These are phyloP conservation scores for Blumeriella jaapii DNA, from an alignment of 2,329 filamentous ascomycete genomes.

Conservation along the genomic window DNA sequence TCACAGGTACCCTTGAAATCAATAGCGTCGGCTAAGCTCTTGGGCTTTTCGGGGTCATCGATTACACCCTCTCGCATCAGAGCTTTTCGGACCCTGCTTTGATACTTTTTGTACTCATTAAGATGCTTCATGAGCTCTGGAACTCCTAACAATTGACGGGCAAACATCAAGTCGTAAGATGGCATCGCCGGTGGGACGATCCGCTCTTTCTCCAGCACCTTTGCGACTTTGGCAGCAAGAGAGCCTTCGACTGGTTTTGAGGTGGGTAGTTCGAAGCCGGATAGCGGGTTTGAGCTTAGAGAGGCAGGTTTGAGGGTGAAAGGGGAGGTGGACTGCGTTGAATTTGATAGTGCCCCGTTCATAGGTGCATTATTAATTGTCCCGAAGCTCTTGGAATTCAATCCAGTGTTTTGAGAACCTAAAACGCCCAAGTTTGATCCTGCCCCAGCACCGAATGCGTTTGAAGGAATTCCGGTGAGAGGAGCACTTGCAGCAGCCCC, in stretches of 20 bases:
- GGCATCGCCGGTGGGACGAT: slow-evolving; percentile 46
- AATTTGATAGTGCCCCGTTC: background rate
- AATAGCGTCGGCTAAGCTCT: slow-evolving; percentile 50
- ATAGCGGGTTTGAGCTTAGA: too few relatives aligned
- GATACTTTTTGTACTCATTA: slow-evolving; percentile 44
- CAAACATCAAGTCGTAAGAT: slow-evolving; percentile 7
- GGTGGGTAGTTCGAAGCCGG: too few relatives aligned
- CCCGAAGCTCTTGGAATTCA: background rate
- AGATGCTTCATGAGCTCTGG: slow-evolving; percentile 43
- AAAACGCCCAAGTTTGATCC: background rate
- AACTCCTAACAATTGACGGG: slow-evolving; percentile 27
- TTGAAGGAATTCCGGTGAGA: background rate
- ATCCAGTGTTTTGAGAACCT: slow-evolving; percentile 1
- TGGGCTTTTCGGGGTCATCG: slow-evolving; percentile 53
- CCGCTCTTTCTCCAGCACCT: slow-evolving; percentile 5
- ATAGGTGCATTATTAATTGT: background rate
- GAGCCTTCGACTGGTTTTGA: slow-evolving; percentile 3
- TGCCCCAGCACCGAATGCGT: background rate
- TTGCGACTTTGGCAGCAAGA: slow-evolving; percentile 5
- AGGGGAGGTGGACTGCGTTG: background rate
- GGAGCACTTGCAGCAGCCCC: slow-evolving; percentile 10
- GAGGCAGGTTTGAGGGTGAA: too few relatives aligned
- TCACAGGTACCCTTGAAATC: slow-evolving; percentile 58
- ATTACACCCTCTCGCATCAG: slow-evolving; percentile 49
- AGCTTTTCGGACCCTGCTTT: slow-evolving; percentile 42